Base-by-base conservation (phyloP, 495 filamentous ascomycete species). In the Aspergillus conjunctus region DNA sequence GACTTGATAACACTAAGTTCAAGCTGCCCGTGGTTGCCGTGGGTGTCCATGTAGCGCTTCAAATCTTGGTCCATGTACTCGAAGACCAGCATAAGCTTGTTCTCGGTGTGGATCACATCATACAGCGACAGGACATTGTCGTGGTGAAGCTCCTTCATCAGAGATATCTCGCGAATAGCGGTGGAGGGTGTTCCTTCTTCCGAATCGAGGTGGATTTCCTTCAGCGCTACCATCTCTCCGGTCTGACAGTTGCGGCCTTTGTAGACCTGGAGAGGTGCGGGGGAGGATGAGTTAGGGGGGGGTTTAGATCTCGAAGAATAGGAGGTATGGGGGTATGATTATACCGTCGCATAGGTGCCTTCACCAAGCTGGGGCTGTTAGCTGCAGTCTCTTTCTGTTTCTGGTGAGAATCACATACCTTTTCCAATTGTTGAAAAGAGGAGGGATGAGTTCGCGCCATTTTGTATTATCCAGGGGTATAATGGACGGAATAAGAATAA, bases 111-210 rank as follows among this genome's bases (percentile, higher is more conserved):
- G 67, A 98, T 96, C 45, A 98, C 95, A 78, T 98, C 94, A 80
- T 98, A 89, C 1, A 98, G 87, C 51, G 90, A 91, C 54, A 98
- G 92, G 63, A 98, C 96, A 71, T 96, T 96, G 66, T 95, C 91
- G 76, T 98, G 92, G 74, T 96, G 97, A 66, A 98, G 85, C 73
- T 98, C 94, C 78, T 98, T 98, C 89, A 98, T 97, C 20, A 98
- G 80, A 0, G 91, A 96, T 69, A 98, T 98, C 76, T 98, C 94
- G 49, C 94, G 92, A 71, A 98, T 98, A 20, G 94, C 94, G 14
- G 94, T 98, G 7, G 88, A 92, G 0, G 94, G 94, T 0, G 95
- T 97, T 53, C 94, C 94, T 80, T 98, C 94, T 82, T 98, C 94
- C 48, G 91, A 93, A 69, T 98, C 94, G 55, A 98, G 90, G 67